Conservation (phyloP, 1,139 yeast species). For the Blastobotrys apis region DNA sequence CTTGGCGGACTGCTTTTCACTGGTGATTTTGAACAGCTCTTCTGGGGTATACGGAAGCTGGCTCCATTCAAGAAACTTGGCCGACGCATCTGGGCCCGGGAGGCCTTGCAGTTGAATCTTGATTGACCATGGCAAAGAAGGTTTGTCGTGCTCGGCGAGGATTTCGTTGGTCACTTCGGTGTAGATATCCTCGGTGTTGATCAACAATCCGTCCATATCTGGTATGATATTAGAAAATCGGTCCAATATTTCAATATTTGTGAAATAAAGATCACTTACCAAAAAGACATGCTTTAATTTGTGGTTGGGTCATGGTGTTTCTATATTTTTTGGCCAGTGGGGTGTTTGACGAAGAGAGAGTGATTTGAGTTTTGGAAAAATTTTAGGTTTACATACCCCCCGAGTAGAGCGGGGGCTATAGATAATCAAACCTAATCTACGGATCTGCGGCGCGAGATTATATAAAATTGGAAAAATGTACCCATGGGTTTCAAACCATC, state of each 20-base stretch:
- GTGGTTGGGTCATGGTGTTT: slow-evolving; percentile 1
- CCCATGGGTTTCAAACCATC: too few relatives aligned
- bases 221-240: not conserved
- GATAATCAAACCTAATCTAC: too few relatives aligned
- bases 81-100: slow-evolving; percentile 71
- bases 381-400: not conserved
- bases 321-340: too few relatives aligned
- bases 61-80: slow-evolving; percentile 60
- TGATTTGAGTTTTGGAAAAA: not conserved
- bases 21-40: slow-evolving; percentile 50
- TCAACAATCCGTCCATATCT: slow-evolving; percentile 88
- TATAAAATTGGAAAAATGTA: too few relatives aligned
- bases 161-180: slow-evolving; percentile 69
- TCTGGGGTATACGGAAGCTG: slow-evolving; percentile 63
- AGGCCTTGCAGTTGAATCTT: slow-evolving; percentile 84
- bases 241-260: not conserved
- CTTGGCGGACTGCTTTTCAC: slow-evolving; percentile 48
- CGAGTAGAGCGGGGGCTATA: not conserved
- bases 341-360: not conserved
- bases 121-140: slow-evolving; percentile 83
- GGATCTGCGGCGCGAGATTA: too few relatives aligned
- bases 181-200: slow-evolving; percentile 88
- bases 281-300: slow-evolving; percentile 75
- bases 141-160: slow-evolving; percentile 63
- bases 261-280: slow-evolving; percentile 33